Percentiles rank a stretch among this genome's conserved stretches.
phyloP scores from a whole-genome alignment of 345 rosid species.

The Viola odorata region DNA sequence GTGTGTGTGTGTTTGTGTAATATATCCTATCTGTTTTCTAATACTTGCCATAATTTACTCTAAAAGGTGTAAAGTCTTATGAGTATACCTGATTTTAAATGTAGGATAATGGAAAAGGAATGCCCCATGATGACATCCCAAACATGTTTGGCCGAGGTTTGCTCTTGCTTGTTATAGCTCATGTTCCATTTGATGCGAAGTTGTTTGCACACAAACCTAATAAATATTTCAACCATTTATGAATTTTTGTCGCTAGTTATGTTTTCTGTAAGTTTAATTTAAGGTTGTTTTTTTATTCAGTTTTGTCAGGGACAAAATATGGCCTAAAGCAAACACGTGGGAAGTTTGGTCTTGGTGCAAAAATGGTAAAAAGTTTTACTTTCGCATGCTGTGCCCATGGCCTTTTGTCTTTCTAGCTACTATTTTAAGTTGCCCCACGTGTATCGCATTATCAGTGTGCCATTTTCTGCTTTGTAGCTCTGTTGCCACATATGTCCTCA shows the following conservation, averaged over 20 bases:
- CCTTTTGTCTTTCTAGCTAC: constrained; percentile 9
- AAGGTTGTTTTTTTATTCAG: constrained; percentile 38
- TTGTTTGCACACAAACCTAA: not conserved
- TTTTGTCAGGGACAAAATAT: constrained; percentile 92
- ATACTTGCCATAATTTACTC: not conserved
- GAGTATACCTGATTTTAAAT: constrained; percentile 19
- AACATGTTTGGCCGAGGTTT: constrained; percentile 96
- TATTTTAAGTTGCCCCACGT: not conserved
- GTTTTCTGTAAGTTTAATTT: constrained; percentile 6
- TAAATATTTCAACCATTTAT: not conserved
- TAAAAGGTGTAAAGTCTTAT: constrained; percentile 5
- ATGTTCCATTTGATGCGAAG: not conserved
- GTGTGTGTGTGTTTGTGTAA: constrained; percentile 1
- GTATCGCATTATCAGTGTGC: not conserved
- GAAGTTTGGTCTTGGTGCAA: constrained; percentile 98
- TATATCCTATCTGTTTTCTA: not conserved
- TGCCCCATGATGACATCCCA: constrained; percentile 99
- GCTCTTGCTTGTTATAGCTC: constrained; percentile 7
- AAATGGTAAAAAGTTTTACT: constrained; percentile 57
- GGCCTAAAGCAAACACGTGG: constrained; percentile 98
- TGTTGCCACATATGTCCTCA: not conserved
- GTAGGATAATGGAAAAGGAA: constrained; percentile 97
- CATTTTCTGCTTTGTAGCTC: not conserved
- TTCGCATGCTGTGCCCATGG: constrained; percentile 1
- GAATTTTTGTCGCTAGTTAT: not conserved